A percentile compares a stretch with the other conserved stretches of the same genome.
These are phyloP conservation scores for Phytophthora vignae DNA, from an alignment of 352 stramenopile species.

Conservation along the genomic window DNA sequence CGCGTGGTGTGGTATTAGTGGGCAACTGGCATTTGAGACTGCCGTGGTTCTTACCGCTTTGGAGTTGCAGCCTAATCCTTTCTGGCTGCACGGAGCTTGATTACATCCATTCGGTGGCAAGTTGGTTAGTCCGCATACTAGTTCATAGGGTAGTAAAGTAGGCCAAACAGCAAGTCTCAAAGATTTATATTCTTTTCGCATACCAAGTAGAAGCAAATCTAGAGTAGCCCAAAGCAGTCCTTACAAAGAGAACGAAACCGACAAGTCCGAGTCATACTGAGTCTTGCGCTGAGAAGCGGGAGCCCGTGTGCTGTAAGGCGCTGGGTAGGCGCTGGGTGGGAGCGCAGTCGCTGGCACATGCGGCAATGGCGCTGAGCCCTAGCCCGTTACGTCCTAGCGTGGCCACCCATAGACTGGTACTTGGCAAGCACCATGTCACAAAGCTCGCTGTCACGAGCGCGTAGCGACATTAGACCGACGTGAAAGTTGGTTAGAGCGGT, in stretches of 20 bases:
- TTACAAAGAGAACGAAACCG: not conserved
- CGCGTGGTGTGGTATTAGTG: conserved; percentile 22
- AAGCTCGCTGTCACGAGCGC: not conserved
- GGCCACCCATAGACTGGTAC: conserved; percentile 21
- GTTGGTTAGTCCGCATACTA: conserved; percentile 12
- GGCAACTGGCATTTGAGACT: conserved; percentile 15
- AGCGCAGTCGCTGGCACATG: not conserved
- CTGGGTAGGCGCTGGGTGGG: too few relatives aligned
- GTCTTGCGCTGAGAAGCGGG: conserved; percentile 14
- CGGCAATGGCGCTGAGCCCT: conserved; percentile 3
- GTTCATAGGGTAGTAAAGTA: not conserved
- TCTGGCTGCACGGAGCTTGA: conserved; percentile 17
- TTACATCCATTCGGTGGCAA: conserved; percentile 10
- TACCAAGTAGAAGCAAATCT: not conserved
- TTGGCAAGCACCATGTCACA: conserved; percentile 16
- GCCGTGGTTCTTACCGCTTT: conserved; percentile 16
- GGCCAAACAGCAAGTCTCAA: not conserved
- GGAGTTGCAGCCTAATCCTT: conserved; percentile 21
- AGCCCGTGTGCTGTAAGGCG: not conserved
- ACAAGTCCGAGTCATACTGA: conserved; percentile 6
- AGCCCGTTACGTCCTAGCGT: conserved; percentile 4
- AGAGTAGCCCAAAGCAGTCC: not conserved
- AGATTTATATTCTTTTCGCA: not conserved
- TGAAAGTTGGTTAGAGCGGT: conserved; percentile 37
- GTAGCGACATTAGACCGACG: conserved; percentile 12